A percentile compares a stretch with the other conserved stretches of the same genome.
Evolutionary conservation across 805 yeast genomes (phyloP).

Genomic region (Nakazawaea wickerhamii): DNA sequence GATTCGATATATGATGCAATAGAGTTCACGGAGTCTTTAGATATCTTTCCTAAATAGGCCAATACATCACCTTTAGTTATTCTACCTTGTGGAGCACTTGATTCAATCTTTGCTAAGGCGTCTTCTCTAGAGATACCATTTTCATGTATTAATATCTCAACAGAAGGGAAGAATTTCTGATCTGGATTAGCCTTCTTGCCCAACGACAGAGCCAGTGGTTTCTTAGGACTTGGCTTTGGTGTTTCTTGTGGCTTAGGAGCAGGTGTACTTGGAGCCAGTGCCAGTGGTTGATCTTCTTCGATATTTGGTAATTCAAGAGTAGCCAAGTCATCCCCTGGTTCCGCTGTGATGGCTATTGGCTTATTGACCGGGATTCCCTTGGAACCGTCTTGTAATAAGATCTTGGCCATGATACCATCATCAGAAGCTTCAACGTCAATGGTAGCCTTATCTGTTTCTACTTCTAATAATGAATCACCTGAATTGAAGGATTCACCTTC

Average conservation of each 20-base stretch:
- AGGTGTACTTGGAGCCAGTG: conserved; percentile 18
- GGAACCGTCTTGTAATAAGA: conserved; percentile 65
- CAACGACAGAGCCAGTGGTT: conserved; percentile 16
- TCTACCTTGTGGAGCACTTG: conserved; percentile 88
- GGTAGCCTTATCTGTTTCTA: conserved; percentile 83
- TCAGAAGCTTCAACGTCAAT: conserved; percentile 87
- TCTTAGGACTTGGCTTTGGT: conserved; percentile 8
- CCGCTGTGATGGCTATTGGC: conserved; percentile 87
- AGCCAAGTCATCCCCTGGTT: conserved; percentile 75
- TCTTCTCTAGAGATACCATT: conserved; percentile 62
- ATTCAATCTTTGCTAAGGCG: conserved; percentile 66
- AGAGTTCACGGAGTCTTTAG: conserved; percentile 44
- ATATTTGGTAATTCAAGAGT: conserved; percentile 54
- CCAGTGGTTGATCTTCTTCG: conserved; percentile 22
- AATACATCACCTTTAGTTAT: conserved; percentile 87
- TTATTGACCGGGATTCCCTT: conserved; percentile 79
- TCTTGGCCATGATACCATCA: conserved; percentile 84
- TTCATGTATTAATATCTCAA: conserved; percentile 53
- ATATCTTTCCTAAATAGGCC: conserved; percentile 72
- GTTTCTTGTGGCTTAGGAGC: conserved; percentile 16
- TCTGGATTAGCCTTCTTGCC: conserved; percentile 49
- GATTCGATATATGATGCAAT: conserved; percentile 53
- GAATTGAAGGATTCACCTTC: conserved; percentile 67
- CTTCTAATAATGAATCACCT: conserved; percentile 79
- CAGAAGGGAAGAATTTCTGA: conserved; percentile 77